A percentile compares a stretch with the other conserved stretches of the same genome.
These are phyloP conservation scores for Sordariomycetes sp. DNA, from an alignment of 2,329 filamentous ascomycete genomes.

Conservation along the genomic window DNA sequence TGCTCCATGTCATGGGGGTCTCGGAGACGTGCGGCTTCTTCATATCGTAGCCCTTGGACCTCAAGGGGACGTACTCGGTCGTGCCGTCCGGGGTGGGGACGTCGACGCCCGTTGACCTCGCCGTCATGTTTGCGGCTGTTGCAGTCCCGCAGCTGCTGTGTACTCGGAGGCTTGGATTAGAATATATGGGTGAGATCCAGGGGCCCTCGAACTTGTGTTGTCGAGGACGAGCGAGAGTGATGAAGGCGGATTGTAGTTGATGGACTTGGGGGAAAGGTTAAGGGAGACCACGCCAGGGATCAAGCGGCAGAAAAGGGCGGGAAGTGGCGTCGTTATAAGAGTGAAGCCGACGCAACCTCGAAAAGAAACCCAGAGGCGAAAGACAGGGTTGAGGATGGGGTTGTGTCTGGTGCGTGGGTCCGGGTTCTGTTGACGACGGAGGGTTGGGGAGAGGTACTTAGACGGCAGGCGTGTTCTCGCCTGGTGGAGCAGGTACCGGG, in stretches of 20 bases:
- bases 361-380: background rate
- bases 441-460: background rate
- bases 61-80: slow-evolving; percentile 40
- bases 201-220: background rate
- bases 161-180: background rate
- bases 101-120: slow-evolving; percentile 10
- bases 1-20: slow-evolving; percentile 64
- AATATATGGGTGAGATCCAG: background rate
- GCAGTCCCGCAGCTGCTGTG: background rate
- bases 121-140: background rate
- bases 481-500: background rate
- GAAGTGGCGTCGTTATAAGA: slow-evolving; percentile 1
- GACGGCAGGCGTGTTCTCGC: background rate
- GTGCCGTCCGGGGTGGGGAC: slow-evolving; percentile 39
- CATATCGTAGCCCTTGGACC: slow-evolving; percentile 22
- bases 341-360: background rate
- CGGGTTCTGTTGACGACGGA: background rate
- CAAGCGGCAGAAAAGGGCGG: background rate
- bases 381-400: slow-evolving; percentile 2
- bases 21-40: slow-evolving; percentile 83
- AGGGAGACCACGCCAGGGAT: background rate
- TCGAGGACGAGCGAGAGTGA: background rate
- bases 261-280: background rate
- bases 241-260: background rate
- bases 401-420: background rate